Percentiles rank a stretch among this genome's conserved stretches.
phyloP scores from a whole-genome alignment of 1,139 yeast genomes.

The Kluyveromyces sp. region DNA sequence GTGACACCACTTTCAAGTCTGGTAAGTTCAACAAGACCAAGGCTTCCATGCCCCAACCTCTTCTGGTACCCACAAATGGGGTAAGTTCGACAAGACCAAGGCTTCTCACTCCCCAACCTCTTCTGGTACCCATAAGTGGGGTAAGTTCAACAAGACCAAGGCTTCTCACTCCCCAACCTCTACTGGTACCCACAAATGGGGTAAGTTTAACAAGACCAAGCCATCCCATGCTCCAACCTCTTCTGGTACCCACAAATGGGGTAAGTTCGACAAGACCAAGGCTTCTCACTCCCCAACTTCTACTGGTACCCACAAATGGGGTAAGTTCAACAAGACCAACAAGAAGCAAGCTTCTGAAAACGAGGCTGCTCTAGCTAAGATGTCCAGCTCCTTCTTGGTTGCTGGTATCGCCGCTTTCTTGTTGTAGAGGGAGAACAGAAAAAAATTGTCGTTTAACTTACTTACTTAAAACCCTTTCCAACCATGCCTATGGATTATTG shows the following conservation, averaged over 20 bases:
- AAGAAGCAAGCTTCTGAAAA: slow-evolving; percentile 25
- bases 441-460: background rate
- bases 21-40: slow-evolving; percentile 46
- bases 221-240: slow-evolving; percentile 30
- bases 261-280: slow-evolving; percentile 45
- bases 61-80: slow-evolving; percentile 39
- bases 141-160: slow-evolving; percentile 46
- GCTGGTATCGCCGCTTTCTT: slow-evolving; percentile 34
- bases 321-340: slow-evolving; percentile 45
- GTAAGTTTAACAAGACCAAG: slow-evolving; percentile 35
- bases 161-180: slow-evolving; percentile 40
- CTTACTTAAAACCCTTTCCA: no score
- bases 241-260: slow-evolving; percentile 40
- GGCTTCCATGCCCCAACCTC: slow-evolving; percentile 29
- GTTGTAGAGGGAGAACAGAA: slow-evolving; percentile 19
- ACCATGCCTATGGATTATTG: no score
- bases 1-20: slow-evolving; percentile 13
- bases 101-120: slow-evolving; percentile 40
- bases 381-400: slow-evolving; percentile 17
- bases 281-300: slow-evolving; percentile 30
- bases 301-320: slow-evolving; percentile 40
- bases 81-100: slow-evolving; percentile 44
- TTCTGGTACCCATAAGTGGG: slow-evolving; percentile 40
- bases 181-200: slow-evolving; percentile 39
- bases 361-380: slow-evolving; percentile 19